Evolutionary conservation across 1,139 yeast species (phyloP), one percentile per base, ranked within the genome.

Genomic region (Arxiozyma bovina): DNA sequence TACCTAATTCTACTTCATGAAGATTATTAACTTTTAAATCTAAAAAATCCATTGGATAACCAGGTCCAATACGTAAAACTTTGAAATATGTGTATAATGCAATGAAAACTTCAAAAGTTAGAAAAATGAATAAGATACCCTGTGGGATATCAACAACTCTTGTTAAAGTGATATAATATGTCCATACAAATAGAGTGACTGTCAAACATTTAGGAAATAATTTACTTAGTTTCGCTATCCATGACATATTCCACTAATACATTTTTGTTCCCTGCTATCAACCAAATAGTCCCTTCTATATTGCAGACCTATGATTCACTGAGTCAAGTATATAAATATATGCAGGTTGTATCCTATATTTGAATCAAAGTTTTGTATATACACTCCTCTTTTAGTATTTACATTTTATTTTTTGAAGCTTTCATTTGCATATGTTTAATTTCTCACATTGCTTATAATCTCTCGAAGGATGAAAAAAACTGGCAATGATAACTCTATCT

Each of bases 61-160:
- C 91, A 0, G 91, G 83, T 0, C 89, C 89, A 0, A 72, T 69
- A 1, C 55, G 52, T 7, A 87, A 78, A 1, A 87, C 81, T 56
- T 78, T 67, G 59, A 72, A 73, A 64, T 87, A 87, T 1, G 87
- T 69, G 59, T 73, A 70, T 3, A 75, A 38, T 1, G 65, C 60
- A 1, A 63, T 20, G 0, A 51, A 17, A 5, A 42, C 41, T 20
- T 23, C 41, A 1, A 22, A 6, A 4, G 44, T 38, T 0, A 60
- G 46, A 21, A 56, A 15, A 4, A 55, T 25, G 22, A 62, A 50
- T 40, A 53, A 17, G 1, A 53, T 9, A 8, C 22, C 21, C n/a
- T 21, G 47, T 4, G 64, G 57, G 30, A 65, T 42, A 11, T 55
- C 51, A 18, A 46, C 44, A 4, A 63, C 63, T 12, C 57, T 51